Evolutionary conservation across 768 basidiomycete genomes (phyloP), one percentile per base, ranked within the genome.

Genomic region (Sutorius australiensis): DNA sequence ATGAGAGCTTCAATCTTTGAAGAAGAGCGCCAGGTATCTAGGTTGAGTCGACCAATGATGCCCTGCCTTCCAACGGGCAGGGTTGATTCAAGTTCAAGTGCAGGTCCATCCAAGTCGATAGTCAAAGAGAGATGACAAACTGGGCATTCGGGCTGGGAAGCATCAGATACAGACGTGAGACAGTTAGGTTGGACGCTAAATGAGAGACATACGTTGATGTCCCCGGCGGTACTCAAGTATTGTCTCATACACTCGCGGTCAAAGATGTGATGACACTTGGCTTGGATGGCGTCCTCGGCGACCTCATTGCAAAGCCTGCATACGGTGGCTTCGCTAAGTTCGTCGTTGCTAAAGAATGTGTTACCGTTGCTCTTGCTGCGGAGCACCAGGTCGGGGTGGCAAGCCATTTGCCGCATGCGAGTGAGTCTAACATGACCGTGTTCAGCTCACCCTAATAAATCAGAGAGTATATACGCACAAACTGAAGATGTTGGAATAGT

Each of bases 261-360:
- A 63, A 97, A 99, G 56, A 97, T 86, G 65, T 99, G 97, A 37
- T 81, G 83, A 66, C 97, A 99, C 61, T 85, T 89, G 24, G 93
- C 86, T 65, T 92, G 84, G 57, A 99, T 98, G 3, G 97, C 93
- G 63, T 99, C 97, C 71, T 99, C 97, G 0, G 92, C 95, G 37
- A 97, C 78, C 61, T 99, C 97, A 61, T 93, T 92, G 71, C 97
- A 99, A n/a, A 99, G 73, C 50, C 97, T 80, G 65, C 97, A 99
- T 8, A 98, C 81, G 0, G 90, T 87, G 3, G 86, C 86, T 67
- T 95, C 92, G 11, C 77, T 80, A 6, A 76, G 65, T 30, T 86
- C 80, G 17, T 83, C 80, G 28, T 68, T 67, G 7, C 76, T 67
- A n/a, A 71, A 54, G 62, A 91, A 90, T 42, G 77, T 74, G 11